phyloP scores from a whole-genome alignment of 352 stramenopile genomes.

The Aphanomyces invadans region DNA sequence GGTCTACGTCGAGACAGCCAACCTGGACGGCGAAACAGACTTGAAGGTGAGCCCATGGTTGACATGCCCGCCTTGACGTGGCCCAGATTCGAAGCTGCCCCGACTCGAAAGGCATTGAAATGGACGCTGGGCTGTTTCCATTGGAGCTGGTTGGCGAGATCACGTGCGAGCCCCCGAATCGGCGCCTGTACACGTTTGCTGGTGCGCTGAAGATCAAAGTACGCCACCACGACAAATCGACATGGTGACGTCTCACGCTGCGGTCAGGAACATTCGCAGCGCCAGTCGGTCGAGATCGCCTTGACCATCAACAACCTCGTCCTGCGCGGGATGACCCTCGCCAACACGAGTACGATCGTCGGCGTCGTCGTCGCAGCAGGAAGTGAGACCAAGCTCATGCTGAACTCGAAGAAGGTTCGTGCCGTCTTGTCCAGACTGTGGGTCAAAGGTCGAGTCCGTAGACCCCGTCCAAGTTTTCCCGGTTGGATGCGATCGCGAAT shows the following conservation, averaged over 20 bases:
- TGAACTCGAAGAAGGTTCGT: slow-evolving; percentile 77
- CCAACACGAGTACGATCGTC: slow-evolving; percentile 73
- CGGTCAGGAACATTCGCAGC: not conserved
- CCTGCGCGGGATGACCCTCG: slow-evolving; percentile 71
- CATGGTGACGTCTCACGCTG: too few species aligned
- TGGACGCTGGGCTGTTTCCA: slow-evolving; percentile 41
- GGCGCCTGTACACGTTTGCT: slow-evolving; percentile 74
- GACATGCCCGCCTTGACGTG: slow-evolving; percentile 34
- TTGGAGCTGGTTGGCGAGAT: slow-evolving; percentile 46
- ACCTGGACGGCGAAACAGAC: slow-evolving; percentile 76
- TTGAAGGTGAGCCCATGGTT: slow-evolving; percentile 66
- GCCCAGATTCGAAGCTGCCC: slow-evolving; percentile 9
- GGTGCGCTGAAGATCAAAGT: slow-evolving; percentile 34
- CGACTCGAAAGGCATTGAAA: slow-evolving; percentile 29
- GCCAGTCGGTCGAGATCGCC: slow-evolving; percentile 47
- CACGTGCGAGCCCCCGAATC: slow-evolving; percentile 67
- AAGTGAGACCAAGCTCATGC: slow-evolving; percentile 76
- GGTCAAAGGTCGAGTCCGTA: too few species aligned
- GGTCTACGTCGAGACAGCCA: slow-evolving; percentile 77
- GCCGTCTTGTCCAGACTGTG: too few species aligned
- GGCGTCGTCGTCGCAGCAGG: slow-evolving; percentile 68
- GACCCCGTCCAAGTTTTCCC: slow-evolving; percentile 73
- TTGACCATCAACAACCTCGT: slow-evolving; percentile 77
- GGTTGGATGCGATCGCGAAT: slow-evolving; percentile 67
- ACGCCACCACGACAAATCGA: not conserved